A percentile compares a stretch with the other conserved stretches of the same genome.
phyloP scores from a whole-genome alignment of 2,329 filamentous ascomycete genomes.

The Lachnellula hyalina region DNA sequence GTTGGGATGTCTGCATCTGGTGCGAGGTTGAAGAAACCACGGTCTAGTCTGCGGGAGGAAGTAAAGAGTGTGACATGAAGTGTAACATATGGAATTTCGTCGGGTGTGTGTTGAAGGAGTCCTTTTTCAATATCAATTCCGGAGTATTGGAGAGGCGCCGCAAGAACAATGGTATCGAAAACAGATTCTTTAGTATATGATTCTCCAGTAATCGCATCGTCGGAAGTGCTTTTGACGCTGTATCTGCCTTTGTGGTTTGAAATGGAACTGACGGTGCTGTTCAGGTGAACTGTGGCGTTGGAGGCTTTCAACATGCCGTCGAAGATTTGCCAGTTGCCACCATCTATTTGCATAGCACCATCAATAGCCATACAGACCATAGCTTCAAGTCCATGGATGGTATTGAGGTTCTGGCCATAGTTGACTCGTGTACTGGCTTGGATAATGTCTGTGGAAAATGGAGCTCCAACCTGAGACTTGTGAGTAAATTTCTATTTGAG shows the following conservation, averaged over 20 bases:
- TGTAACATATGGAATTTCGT: slow-evolving; percentile 76
- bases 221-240: slow-evolving; percentile 33
- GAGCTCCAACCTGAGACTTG: slow-evolving; percentile 47
- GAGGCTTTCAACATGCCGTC: slow-evolving; percentile 68
- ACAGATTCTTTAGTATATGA: slow-evolving; percentile 19
- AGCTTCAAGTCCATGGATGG: slow-evolving; percentile 82
- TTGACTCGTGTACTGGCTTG: slow-evolving; percentile 91
- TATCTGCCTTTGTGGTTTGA: slow-evolving; percentile 46
- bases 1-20: slow-evolving; percentile 57
- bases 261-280: slow-evolving; percentile 63
- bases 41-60: slow-evolving; percentile 66
- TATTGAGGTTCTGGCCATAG: slow-evolving; percentile 82
- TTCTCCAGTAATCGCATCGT: slow-evolving; percentile 5
- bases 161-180: slow-evolving; percentile 80
- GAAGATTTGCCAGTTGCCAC: slow-evolving; percentile 95
- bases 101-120: slow-evolving; percentile 65
- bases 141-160: slow-evolving; percentile 77
- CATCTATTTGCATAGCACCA: slow-evolving; percentile 70
- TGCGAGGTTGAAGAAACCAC: slow-evolving; percentile 65
- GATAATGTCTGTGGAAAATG: slow-evolving; percentile 75
- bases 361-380: slow-evolving; percentile 87
- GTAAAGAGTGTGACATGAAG: slow-evolving; percentile 89
- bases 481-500: slow-evolving; percentile 7
- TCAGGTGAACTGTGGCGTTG: slow-evolving; percentile 54
- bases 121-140: slow-evolving; percentile 57